phyloP scores from a whole-genome alignment of 176 grass and related monocot species.

The Pharus latifolius region DNA sequence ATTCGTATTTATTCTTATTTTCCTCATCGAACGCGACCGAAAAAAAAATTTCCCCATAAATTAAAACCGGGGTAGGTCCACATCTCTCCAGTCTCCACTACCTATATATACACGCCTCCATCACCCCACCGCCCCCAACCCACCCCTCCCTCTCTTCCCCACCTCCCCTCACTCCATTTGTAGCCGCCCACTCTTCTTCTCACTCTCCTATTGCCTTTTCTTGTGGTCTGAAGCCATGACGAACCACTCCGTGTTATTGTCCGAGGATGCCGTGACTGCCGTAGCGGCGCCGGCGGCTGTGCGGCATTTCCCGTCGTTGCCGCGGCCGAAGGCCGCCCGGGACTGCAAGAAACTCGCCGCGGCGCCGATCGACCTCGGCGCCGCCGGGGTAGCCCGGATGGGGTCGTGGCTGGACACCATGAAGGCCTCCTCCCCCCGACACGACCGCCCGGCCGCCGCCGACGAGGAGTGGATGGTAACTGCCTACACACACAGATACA shows the following conservation, averaged over 20 bases:
- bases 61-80: too few relatives aligned
- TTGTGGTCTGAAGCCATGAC: conserved; percentile 19
- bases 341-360: conserved; percentile 22
- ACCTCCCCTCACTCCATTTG: too few relatives aligned
- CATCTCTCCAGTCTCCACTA: too few relatives aligned
- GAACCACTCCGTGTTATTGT: conserved; percentile 30
- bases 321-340: background rate
- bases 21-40: too few relatives aligned
- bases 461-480: conserved; percentile 50
- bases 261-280: conserved; percentile 27
- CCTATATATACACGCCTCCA: too few relatives aligned
- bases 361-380: conserved; percentile 22
- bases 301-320: conserved; percentile 20
- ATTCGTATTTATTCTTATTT: too few relatives aligned
- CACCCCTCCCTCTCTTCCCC: too few relatives aligned
- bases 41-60: too few relatives aligned
- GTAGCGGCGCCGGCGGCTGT: background rate
- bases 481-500: too few relatives aligned
- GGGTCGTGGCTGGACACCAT: conserved; percentile 43
- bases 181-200: too few relatives aligned
- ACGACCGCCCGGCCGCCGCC: background rate
- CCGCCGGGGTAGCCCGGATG: background rate
- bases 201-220: too few relatives aligned
- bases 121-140: too few relatives aligned
- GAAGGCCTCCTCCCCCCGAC: conserved; percentile 60